Evolutionary conservation across 768 basidiomycete species (phyloP), one percentile per base, ranked within the genome.

Genomic region (Lactifluus volemus): DNA sequence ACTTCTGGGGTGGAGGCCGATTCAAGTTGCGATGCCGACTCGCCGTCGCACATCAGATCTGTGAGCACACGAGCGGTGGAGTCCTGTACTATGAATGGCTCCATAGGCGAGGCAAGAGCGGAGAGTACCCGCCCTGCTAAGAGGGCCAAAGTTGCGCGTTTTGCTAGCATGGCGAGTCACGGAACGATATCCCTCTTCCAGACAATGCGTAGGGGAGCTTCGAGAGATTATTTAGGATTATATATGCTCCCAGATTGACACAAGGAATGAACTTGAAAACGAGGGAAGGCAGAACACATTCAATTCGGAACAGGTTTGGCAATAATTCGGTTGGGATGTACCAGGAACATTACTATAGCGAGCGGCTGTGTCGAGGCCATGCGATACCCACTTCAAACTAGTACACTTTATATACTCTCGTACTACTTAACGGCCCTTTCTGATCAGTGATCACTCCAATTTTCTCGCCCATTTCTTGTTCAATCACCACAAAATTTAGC

Each of bases 251-350:
- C 34, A 32, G 38, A 34, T 7, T 38, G 38, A 38, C 10, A 38
- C 38, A 38, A 38, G 12, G 32, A 38, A 12, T 3, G 34, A 36
- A 52, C 17, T 1, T 41, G 32, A 45, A 21, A 12, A 38, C 51
- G 25, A 9, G 11, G 8, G 1, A 38, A 19, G 19, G n/a, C 19
- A 47, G 10, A 11, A 42, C 2, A 25, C 4, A 4, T n/a, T n/a
- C n/a, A n/a, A n/a, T n/a, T n/a, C n/a, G n/a, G 15, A 21, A 17
- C 6, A 11, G 19, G 1, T 19, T 49, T 49, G 34, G 14, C 3
- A 8, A 47, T 15, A n/a, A n/a, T 47, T 59, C 58, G 58, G 58
- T 39, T 53, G 51, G 17, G n/a, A 59, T 48, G 51, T 25, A 59
- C 34, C 8, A 3, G 29, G 45, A 45, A 4, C 19, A 25, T 7